phyloP scores from a whole-genome alignment of 176 grass and related monocot genomes.

The Oryza brachyantha region DNA sequence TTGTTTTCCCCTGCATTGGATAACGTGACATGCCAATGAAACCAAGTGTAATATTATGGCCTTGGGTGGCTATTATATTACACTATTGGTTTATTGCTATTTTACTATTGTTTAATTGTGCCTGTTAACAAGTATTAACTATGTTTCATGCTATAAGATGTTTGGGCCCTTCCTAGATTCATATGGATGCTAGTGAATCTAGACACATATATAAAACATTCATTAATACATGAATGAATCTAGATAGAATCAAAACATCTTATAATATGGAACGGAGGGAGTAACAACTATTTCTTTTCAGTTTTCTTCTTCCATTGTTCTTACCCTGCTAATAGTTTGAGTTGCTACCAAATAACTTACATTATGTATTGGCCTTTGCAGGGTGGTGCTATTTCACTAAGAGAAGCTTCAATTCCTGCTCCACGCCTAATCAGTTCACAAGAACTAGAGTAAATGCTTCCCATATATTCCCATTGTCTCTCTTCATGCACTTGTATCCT shows the following conservation, averaged over 20 bases:
- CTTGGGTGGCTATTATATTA: neutral
- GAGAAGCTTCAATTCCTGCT: conserved; percentile 63
- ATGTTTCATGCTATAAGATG: too few species aligned
- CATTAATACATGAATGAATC: too few species aligned
- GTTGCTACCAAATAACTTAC: neutral
- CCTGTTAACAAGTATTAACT: conserved; percentile 12
- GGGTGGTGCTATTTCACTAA: conserved; percentile 92
- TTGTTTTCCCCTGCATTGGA: neutral
- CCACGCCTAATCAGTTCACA: conserved; percentile 79
- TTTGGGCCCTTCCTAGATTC: too few species aligned
- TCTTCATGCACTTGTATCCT: conserved; percentile 3
- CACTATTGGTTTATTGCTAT: neutral
- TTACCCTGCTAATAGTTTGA: neutral
- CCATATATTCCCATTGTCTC: neutral
- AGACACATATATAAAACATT: too few species aligned
- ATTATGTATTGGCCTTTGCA: conserved; percentile 25
- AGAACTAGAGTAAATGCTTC: conserved; percentile 82
- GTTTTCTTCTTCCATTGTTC: neutral
- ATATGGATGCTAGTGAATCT: too few species aligned
- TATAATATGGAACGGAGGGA: too few species aligned
- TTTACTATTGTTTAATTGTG: conserved; percentile 1
- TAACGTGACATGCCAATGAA: neutral
- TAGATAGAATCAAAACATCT: too few species aligned
- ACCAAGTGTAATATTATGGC: neutral
- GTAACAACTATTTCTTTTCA: neutral